Percentiles rank a stretch among this genome's conserved stretches.
Conservation (phyloP, 2,329 filamentous ascomycete genomes). For the Colletotrichum australisinense region DNA sequence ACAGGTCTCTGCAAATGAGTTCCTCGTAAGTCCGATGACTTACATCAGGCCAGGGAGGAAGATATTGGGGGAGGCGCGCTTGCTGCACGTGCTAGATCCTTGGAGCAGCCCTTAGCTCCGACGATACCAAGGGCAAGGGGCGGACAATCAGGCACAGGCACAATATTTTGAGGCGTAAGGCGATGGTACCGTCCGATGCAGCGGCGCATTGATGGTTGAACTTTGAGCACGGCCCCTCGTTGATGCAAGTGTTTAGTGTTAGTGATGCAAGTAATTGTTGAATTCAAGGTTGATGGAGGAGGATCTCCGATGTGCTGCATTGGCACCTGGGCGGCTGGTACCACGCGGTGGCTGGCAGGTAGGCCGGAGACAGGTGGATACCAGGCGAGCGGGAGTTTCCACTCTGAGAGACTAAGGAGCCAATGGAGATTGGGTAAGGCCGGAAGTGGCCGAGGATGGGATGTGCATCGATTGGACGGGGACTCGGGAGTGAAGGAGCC, state of each 20-base stretch:
- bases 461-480: background rate
- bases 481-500: constrained; percentile 20
- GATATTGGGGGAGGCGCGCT: background rate
- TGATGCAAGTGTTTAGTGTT: background rate
- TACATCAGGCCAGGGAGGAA: background rate
- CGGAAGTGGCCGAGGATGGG: constrained; percentile 29
- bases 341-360: background rate
- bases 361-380: background rate
- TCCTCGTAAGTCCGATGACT: background rate
- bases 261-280: constrained; percentile 19
- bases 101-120: constrained; percentile 26
- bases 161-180: background rate
- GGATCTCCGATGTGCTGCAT: background rate
- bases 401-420: background rate
- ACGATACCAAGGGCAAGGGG: background rate
- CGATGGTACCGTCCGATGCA: constrained; percentile 15
- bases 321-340: background rate
- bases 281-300: background rate
- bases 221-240: constrained; percentile 24
- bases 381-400: background rate
- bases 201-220: background rate
- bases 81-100: constrained; percentile 7
- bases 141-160: too few relatives aligned
- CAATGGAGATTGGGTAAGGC: background rate
- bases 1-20: background rate